A percentile compares a stretch with the other conserved stretches of the same genome.
These are phyloP conservation scores for Penicillium rolfsii DNA, from an alignment of 2,329 filamentous ascomycete species.

Conservation along the genomic window DNA sequence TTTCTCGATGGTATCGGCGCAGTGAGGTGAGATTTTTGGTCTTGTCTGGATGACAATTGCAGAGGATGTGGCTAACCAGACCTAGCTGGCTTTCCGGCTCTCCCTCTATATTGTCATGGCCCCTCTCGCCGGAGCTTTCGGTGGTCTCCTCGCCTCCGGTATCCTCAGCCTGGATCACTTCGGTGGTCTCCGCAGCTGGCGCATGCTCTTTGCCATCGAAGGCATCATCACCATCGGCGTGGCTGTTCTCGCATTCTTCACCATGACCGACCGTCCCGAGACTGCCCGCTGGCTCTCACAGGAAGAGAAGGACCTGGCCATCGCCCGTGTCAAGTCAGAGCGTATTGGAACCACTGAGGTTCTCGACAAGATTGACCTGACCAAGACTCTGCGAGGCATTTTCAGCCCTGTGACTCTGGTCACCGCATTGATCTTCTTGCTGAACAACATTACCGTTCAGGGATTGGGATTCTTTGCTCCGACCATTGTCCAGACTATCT, in stretches of 20 bases:
- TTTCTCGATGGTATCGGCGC: conserved; percentile 72
- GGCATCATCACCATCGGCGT: conserved; percentile 65
- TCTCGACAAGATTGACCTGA: conserved; percentile 64
- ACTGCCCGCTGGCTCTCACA: conserved; percentile 68
- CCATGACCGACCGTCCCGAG: conserved; percentile 69
- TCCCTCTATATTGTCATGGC: conserved; percentile 72
- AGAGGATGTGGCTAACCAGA: neutral
- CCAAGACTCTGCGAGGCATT: conserved; percentile 65
- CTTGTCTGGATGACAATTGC: neutral
- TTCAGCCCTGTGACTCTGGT: conserved; percentile 64
- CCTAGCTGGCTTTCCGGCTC: conserved; percentile 63
- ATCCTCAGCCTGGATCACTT: conserved; percentile 66
- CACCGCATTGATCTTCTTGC: conserved; percentile 62
- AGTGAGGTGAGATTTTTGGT: conserved; percentile 51
- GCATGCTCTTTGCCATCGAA: conserved; percentile 74
- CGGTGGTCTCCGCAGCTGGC: conserved; percentile 61
- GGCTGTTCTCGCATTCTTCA: conserved; percentile 64
- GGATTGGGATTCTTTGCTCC: conserved; percentile 71
- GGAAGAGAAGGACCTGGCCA: conserved; percentile 68
- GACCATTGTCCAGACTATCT: conserved; percentile 71
- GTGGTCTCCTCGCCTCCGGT: conserved; percentile 65
- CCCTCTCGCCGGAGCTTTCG: conserved; percentile 71
- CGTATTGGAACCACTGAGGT: conserved; percentile 65
- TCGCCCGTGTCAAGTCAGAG: conserved; percentile 70
- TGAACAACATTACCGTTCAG: conserved; percentile 72